Conservation (phyloP, 305 asterid genomes). For the Caryopteris hybrid region DNA sequence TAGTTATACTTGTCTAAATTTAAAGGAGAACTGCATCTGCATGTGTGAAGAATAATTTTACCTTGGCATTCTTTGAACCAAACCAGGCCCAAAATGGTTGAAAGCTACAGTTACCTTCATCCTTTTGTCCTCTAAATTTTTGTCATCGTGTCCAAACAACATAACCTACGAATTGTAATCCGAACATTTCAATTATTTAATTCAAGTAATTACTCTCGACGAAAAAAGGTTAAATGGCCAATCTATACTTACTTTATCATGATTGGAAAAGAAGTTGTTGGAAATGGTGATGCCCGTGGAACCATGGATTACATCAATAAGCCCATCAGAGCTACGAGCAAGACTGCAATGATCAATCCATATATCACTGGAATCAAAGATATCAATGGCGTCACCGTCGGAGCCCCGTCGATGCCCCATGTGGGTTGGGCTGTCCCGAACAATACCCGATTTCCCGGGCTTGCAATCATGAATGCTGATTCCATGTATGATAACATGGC, state of each 20-base stretch:
- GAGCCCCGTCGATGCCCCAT: conserved; percentile 46
- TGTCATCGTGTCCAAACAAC: conserved; percentile 44
- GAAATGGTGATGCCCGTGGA: conserved; percentile 64
- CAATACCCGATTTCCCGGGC: conserved; percentile 53
- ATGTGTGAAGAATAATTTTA: background rate
- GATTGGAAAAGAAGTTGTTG: conserved; percentile 57
- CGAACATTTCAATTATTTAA: background rate
- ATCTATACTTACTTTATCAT: conserved; percentile 48
- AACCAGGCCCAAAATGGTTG: conserved; percentile 46
- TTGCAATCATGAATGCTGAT: conserved; percentile 58
- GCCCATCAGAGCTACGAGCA: conserved; percentile 49
- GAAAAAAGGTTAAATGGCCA: no score
- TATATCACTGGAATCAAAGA: conserved; percentile 42
- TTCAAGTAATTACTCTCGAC: no score
- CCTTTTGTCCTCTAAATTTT: conserved; percentile 26
- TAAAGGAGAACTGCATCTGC: no score
- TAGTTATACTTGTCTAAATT: no score
- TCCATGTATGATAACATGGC: conserved; percentile 61
- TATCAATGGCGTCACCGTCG: conserved; percentile 60
- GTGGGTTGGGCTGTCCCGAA: conserved; percentile 45
- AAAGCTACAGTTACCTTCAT: conserved; percentile 41
- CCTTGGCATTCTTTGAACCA: conserved; percentile 54
- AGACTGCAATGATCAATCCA: conserved; percentile 76
- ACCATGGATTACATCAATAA: conserved; percentile 65
- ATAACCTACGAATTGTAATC: conserved; percentile 25